phyloP scores from a whole-genome alignment of 192 early-diverging fungal species.

The Linnemannia zychae region DNA sequence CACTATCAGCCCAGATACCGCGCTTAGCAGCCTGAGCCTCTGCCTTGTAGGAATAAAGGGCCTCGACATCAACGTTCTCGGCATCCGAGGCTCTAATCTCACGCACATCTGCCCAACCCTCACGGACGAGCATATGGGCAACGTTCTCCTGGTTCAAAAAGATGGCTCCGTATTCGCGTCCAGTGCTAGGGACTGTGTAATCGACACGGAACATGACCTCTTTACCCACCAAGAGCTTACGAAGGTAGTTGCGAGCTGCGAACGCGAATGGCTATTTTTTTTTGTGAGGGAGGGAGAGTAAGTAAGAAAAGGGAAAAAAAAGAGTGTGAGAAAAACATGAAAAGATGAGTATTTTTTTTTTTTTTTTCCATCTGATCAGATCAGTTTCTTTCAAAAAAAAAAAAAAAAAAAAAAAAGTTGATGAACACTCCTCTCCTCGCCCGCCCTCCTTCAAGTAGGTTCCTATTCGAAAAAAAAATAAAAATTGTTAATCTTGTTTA shows the following conservation, averaged over 20 bases:
- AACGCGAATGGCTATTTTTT: slow-evolving; percentile 88
- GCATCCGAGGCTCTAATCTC: slow-evolving; percentile 65
- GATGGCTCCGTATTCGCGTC: slow-evolving; percentile 76
- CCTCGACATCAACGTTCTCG: slow-evolving; percentile 62
- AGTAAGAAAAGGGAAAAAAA: too few species aligned
- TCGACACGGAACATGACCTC: slow-evolving; percentile 87
- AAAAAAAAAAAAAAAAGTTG: too few species aligned
- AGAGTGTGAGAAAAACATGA: slow-evolving; percentile 1
- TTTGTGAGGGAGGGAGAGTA: too few species aligned
- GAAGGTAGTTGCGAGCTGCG: slow-evolving; percentile 91
- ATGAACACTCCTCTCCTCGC: not conserved
- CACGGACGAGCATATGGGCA: slow-evolving; percentile 77
- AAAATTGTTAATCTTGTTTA: slow-evolving; percentile 35
- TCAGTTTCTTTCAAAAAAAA: slow-evolving; percentile 3
- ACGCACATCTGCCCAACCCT: slow-evolving; percentile 89
- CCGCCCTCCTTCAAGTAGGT: too few species aligned
- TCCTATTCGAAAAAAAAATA: not conserved
- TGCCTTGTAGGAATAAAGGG: slow-evolving; percentile 74
- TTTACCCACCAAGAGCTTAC: slow-evolving; percentile 89
- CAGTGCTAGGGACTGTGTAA: slow-evolving; percentile 78
- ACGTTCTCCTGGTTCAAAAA: slow-evolving; percentile 72
- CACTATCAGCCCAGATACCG: slow-evolving; percentile 83
- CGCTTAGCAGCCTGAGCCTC: slow-evolving; percentile 75
- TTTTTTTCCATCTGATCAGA: slow-evolving; percentile 35
- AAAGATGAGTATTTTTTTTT: slow-evolving; percentile 8